Evolutionary conservation across 176 grass and related monocot species (phyloP), one percentile per base, ranked within the genome.

Genomic region (Cymbopogon citratus): DNA sequence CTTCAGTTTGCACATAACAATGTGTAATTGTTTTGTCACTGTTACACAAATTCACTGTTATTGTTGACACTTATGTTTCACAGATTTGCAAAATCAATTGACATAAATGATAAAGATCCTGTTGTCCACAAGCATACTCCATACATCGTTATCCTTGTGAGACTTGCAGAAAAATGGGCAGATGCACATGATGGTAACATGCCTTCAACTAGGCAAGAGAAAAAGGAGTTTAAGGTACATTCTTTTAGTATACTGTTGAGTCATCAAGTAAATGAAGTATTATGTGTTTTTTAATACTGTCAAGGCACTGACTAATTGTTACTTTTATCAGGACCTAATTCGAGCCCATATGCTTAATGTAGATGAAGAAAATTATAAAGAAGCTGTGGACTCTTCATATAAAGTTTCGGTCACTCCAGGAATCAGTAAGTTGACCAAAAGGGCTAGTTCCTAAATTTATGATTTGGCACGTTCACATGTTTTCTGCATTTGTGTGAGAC

Each of bases 111-210:
- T 74, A 93, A 88, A 86, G 92, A 98, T 75, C 75, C 88, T 16
- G 90, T 98, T 86, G 90, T 94, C 27, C 95, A 98, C 92, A 98
- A 98, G 68, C 90, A 98, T 78, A 98, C 88, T 41, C 95, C 95
- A 78, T 98, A 98, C 56, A 91, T 93, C 73, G 84, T 91, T 76
- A 91, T 98, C 85, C 95, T 95, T 67, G 75, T 94, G 72, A 88
- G 76, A 16, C 84, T 98, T 66, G 92, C 88, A 52, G 88, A 93
- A 73, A 98, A 95, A 87, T 98, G 95, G 95, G 86, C 88, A 73
- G 85, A 89, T 79, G 81, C 79, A 43, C 92, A 90, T 80, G 83
- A 92, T 79, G 92, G 95, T 57, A 68, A 61, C 75, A 86, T 98
- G 79, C 92, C 92, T 82, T 87, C 84, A 77, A 95, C 88, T 71